These are phyloP conservation scores for Pleurotus tuber-regium DNA, from an alignment of 768 basidiomycete species.

Conservation along the genomic window DNA sequence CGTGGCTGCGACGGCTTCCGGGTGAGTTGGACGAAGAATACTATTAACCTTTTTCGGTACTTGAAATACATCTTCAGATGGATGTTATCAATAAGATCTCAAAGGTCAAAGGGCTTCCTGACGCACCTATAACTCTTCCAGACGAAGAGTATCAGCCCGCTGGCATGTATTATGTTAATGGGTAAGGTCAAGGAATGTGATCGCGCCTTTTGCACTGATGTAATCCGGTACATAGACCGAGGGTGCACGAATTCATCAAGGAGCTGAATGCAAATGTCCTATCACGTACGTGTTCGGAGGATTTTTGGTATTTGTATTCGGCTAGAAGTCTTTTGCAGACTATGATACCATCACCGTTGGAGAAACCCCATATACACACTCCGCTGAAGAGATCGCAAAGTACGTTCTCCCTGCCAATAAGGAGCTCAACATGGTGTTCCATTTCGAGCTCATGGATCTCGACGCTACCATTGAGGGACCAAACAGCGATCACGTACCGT, in stretches of 20 bases:
- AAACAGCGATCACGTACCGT: slow-evolving; percentile 32
- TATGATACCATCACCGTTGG: too few relatives aligned
- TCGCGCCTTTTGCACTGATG: too few relatives aligned
- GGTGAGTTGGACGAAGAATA: too few relatives aligned
- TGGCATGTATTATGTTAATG: slow-evolving; percentile 54
- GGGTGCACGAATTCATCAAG: slow-evolving; percentile 63
- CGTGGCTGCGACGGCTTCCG: slow-evolving; percentile 76
- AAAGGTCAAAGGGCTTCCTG: slow-evolving; percentile 60
- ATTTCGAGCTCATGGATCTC: slow-evolving; percentile 60
- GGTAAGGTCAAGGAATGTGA: too few relatives aligned
- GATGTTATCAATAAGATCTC: slow-evolving; percentile 71
- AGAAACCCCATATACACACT: slow-evolving; percentile 61
- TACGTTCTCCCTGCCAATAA: slow-evolving; percentile 57
- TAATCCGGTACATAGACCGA: slow-evolving; percentile 40
- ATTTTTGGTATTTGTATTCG: too few relatives aligned
- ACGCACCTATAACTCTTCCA: slow-evolving; percentile 57
- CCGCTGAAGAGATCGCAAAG: slow-evolving; percentile 45
- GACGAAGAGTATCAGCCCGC: slow-evolving; percentile 52
- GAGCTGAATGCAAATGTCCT: slow-evolving; percentile 66
- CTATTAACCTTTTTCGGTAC: not conserved
- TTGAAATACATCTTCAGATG: slow-evolving; percentile 47
- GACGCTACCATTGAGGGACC: slow-evolving; percentile 34
- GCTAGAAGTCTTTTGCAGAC: too few relatives aligned
- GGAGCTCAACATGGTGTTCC: slow-evolving; percentile 65
- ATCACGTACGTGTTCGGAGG: slow-evolving; percentile 43